phyloP scores from a whole-genome alignment of 2,329 filamentous ascomycete genomes.

The Hypoxylon sp. region DNA sequence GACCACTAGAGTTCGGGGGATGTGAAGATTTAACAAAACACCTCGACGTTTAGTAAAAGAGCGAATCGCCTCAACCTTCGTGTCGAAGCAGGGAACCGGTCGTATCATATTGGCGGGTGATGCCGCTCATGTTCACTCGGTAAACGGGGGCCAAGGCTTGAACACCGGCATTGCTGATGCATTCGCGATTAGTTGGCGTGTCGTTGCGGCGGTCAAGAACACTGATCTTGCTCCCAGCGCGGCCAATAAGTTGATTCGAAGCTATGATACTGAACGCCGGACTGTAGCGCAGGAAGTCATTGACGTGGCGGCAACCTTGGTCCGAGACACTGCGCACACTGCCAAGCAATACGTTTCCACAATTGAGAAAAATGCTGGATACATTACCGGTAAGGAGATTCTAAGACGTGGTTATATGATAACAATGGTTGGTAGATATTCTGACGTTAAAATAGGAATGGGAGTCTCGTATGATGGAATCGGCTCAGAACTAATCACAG shows the following conservation, averaged over 20 bases:
- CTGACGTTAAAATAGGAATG: slow-evolving; percentile 53
- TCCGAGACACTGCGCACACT: slow-evolving; percentile 61
- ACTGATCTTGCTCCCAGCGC: slow-evolving; percentile 45
- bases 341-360: slow-evolving; percentile 64
- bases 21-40: slow-evolving; percentile 6
- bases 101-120: slow-evolving; percentile 69
- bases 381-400: slow-evolving; percentile 60
- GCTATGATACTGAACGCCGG: slow-evolving; percentile 63
- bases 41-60: slow-evolving; percentile 57
- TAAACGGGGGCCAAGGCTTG: slow-evolving; percentile 70
- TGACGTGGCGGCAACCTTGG: slow-evolving; percentile 62
- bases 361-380: slow-evolving; percentile 64
- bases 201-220: slow-evolving; percentile 54
- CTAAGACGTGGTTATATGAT: background rate
- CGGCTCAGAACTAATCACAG: slow-evolving; percentile 55
- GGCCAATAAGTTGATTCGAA: slow-evolving; percentile 55
- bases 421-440: background rate
- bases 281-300: slow-evolving; percentile 62
- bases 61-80: slow-evolving; percentile 58
- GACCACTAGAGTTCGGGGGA: background rate
- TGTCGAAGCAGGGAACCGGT: slow-evolving; percentile 59
- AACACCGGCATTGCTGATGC: slow-evolving; percentile 72
- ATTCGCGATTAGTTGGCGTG: slow-evolving; percentile 69
- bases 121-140: slow-evolving; percentile 65
- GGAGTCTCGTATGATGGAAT: slow-evolving; percentile 59